phyloP scores from a whole-genome alignment of 2,329 filamentous ascomycete species.

The Ascosphaera apis region DNA sequence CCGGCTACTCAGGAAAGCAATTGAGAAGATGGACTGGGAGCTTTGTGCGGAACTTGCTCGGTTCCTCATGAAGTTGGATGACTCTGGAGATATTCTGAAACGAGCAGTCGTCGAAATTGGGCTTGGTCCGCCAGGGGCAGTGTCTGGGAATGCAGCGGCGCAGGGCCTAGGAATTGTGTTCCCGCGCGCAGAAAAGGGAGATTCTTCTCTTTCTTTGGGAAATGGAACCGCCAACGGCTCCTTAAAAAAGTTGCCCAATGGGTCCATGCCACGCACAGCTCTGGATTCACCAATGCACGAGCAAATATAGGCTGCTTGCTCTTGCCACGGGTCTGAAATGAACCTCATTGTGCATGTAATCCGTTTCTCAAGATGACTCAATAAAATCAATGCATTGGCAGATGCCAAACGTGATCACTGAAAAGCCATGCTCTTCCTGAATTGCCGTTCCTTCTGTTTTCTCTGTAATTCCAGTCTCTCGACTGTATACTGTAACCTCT shows the following conservation, averaged over 20 bases:
- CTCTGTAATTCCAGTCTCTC: constrained; percentile 69
- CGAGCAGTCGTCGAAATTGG: constrained; percentile 18
- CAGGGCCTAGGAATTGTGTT: background rate
- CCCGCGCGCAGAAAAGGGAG: too few relatives aligned
- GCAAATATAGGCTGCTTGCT: too few relatives aligned
- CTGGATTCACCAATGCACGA: too few relatives aligned
- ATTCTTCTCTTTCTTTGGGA: too few relatives aligned
- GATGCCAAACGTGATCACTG: constrained; percentile 12
- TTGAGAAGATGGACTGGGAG: constrained; percentile 76
- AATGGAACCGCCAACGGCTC: too few relatives aligned
- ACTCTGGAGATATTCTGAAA: constrained; percentile 52
- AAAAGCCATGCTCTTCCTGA: constrained; percentile 50
- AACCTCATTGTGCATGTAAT: too few relatives aligned
- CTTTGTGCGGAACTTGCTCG: constrained; percentile 82
- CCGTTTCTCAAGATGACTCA: too few relatives aligned
- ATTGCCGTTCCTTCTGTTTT: constrained; percentile 47
- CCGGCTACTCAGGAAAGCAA: constrained; percentile 56
- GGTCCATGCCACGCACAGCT: too few relatives aligned
- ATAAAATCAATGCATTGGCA: too few relatives aligned
- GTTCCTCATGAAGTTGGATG: constrained; percentile 85
- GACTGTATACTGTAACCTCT: constrained; percentile 66
- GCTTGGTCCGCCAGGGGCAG: constrained; percentile 11
- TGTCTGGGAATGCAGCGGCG: constrained; percentile 3
- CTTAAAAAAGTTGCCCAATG: too few relatives aligned
- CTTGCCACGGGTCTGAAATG: too few relatives aligned